Evolutionary conservation across 176 grass and related monocot species (phyloP).

Genomic region (Phragmites australis): DNA sequence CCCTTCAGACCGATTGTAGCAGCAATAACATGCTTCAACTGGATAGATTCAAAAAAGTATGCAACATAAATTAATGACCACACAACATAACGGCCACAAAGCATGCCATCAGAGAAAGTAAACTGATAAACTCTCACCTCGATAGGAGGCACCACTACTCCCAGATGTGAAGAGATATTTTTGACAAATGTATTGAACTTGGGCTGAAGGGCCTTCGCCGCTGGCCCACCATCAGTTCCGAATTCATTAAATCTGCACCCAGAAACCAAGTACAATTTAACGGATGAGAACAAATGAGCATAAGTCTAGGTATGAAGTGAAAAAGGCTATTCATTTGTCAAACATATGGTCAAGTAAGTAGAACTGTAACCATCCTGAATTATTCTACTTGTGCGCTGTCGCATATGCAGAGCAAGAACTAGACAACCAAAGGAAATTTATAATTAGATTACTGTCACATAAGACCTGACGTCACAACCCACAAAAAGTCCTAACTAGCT

Average conservation of each 20-base stretch:
- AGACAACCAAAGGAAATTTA: neutral
- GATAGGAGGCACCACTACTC: conserved; percentile 66
- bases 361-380: neutral
- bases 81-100: neutral
- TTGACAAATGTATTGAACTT: conserved; percentile 69
- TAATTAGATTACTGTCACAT: neutral
- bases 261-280: neutral
- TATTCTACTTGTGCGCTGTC: neutral
- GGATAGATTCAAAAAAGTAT: conserved; percentile 36
- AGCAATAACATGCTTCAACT: conserved; percentile 81
- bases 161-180: conserved; percentile 57
- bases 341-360: neutral
- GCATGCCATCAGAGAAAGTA: neutral
- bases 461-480: neutral
- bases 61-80: conserved; percentile 13
- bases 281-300: conserved; percentile 20
- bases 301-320: neutral
- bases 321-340: neutral
- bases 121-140: conserved; percentile 55
- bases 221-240: conserved; percentile 78
- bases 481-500: neutral
- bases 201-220: conserved; percentile 71
- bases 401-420: neutral
- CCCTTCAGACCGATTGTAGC: conserved; percentile 78
- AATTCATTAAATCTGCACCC: conserved; percentile 78